These are phyloP conservation scores for Boletus speciosus DNA, from an alignment of 768 basidiomycete genomes.

Conservation along the genomic window DNA sequence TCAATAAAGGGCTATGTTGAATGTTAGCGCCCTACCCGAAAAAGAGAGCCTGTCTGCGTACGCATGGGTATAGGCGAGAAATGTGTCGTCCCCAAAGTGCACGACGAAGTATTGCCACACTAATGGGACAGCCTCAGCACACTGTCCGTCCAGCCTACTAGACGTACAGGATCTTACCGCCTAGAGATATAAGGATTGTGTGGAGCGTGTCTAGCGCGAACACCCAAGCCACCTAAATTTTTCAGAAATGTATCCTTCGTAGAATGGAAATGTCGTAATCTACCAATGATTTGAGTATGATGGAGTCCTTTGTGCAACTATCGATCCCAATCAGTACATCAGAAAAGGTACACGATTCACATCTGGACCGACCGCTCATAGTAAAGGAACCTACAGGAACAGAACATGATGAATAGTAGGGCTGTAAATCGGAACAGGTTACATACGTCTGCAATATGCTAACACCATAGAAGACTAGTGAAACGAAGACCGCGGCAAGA, in stretches of 20 bases:
- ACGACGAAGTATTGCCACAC: conserved; percentile 25
- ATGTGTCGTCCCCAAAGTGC: conserved; percentile 19
- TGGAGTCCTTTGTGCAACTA: conserved; percentile 13
- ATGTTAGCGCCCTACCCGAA: conserved; percentile 5
- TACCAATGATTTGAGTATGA: conserved; percentile 17
- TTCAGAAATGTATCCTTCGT: neutral
- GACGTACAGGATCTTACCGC: conserved; percentile 11
- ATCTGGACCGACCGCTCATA: conserved; percentile 21
- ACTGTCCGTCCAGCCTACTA: neutral
- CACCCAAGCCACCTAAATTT: conserved; percentile 19
- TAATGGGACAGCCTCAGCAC: conserved; percentile 2
- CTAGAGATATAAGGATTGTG: conserved; percentile 13
- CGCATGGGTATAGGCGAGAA: conserved; percentile 15
- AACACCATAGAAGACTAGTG: conserved; percentile 23
- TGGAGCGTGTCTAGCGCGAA: conserved; percentile 20
- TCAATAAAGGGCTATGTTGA: conserved; percentile 15
- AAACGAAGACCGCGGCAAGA: conserved; percentile 18
- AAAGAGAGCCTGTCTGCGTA: conserved; percentile 11
- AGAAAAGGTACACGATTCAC: neutral
- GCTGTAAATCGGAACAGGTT: neutral
- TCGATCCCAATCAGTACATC: conserved; percentile 1
- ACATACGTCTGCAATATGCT: conserved; percentile 26
- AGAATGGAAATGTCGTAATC: neutral
- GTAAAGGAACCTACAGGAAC: conserved; percentile 20
- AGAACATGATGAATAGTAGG: neutral